These are phyloP conservation scores for Sugiyamaella novakii DNA, from an alignment of 1,139 yeast genomes.

Conservation along the genomic window DNA sequence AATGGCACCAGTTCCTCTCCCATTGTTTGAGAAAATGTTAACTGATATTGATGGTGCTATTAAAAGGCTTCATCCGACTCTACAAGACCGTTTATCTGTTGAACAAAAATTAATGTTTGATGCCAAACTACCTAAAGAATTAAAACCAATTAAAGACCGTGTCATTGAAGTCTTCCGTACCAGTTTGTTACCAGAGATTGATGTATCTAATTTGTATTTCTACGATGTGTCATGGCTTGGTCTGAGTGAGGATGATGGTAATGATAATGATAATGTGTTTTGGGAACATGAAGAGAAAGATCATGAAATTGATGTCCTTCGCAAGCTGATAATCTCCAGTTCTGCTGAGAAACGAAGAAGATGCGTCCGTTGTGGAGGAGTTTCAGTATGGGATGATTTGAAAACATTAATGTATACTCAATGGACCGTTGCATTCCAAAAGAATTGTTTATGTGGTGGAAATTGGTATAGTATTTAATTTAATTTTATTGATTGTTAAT, in stretches of 20 bases:
- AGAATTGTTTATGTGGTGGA: conserved; percentile 81
- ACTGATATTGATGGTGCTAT: conserved; percentile 53
- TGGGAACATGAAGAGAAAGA: conserved; percentile 13
- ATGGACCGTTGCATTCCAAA: conserved; percentile 75
- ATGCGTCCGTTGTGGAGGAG: conserved; percentile 70
- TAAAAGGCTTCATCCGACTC: conserved; percentile 31
- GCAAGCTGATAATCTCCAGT: conserved; percentile 39
- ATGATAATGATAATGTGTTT: conserved; percentile 18
- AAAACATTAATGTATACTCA: conserved; percentile 46
- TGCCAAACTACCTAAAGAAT: conserved; percentile 57
- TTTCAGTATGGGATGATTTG: conserved; percentile 49
- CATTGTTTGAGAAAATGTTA: conserved; percentile 63
- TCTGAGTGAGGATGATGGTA: conserved; percentile 44
- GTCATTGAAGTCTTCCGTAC: conserved; percentile 40
- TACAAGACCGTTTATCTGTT: conserved; percentile 41
- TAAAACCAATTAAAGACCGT: conserved; percentile 45
- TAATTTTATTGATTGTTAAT: conserved; percentile 1
- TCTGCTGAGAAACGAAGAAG: conserved; percentile 43
- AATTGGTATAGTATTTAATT: conserved; percentile 50
- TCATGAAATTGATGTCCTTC: conserved; percentile 35
- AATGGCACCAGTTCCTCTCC: conserved; percentile 60
- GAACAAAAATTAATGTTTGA: conserved; percentile 71
- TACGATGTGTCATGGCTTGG: conserved; percentile 74
- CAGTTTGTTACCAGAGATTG: conserved; percentile 36
- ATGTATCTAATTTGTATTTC: conserved; percentile 55